A percentile compares a stretch with the other conserved stretches of the same genome.
These are phyloP conservation scores for Puccinia novopanici DNA, from an alignment of 1,284 basidiomycete genomes.

Conservation along the genomic window DNA sequence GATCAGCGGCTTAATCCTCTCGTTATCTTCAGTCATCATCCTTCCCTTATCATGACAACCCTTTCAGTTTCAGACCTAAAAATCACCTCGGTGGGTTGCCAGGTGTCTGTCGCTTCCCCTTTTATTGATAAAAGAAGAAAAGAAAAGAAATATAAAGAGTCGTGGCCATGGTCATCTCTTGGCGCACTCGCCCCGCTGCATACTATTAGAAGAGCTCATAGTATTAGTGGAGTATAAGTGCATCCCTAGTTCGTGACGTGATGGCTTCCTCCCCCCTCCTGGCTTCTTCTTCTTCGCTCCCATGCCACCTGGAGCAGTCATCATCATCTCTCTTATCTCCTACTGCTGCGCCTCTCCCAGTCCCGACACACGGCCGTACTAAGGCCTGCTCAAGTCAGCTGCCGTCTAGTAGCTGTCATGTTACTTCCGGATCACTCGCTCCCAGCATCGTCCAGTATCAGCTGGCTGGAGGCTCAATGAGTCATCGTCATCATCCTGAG, in stretches of 20 bases:
- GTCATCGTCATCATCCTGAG: neutral
- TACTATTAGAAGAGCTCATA: neutral
- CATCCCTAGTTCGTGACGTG: neutral
- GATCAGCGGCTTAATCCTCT: conserved; percentile 5
- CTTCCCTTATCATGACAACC: conserved; percentile 13
- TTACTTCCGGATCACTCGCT: neutral
- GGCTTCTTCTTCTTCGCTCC: conserved; percentile 3
- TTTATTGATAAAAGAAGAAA: too few relatives aligned
- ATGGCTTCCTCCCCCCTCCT: conserved; percentile 18
- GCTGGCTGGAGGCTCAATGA: neutral
- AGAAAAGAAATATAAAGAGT: too few relatives aligned
- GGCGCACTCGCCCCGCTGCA: neutral
- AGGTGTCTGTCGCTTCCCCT: too few relatives aligned
- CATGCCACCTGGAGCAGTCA: neutral
- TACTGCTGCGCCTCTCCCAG: neutral
- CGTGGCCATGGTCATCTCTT: too few relatives aligned
- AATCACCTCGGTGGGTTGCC: neutral
- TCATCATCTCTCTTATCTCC: conserved; percentile 5
- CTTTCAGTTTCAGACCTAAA: conserved; percentile 3
- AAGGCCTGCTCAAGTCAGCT: conserved; percentile 19
- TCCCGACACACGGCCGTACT: neutral
- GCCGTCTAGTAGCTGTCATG: too few relatives aligned
- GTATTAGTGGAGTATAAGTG: neutral
- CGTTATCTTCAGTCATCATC: conserved; percentile 4
- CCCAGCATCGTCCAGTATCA: neutral